phyloP scores from a whole-genome alignment of 768 basidiomycete genomes.

The Lactarius quietus region DNA sequence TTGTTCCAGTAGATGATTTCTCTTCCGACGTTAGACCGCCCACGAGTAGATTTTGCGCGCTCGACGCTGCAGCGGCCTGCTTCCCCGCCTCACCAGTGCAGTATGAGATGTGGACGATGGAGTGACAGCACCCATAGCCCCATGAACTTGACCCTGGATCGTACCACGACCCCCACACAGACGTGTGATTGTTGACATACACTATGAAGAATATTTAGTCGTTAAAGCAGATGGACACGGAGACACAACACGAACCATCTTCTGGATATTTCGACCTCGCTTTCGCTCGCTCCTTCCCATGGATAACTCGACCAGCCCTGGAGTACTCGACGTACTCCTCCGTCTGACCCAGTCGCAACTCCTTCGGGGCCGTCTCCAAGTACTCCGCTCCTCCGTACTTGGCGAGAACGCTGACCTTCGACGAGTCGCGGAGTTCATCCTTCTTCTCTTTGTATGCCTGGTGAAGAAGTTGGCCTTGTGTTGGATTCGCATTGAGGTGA shows the following conservation, averaged over 20 bases:
- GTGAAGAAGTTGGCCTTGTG: constrained; percentile 89
- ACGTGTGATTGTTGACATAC: constrained; percentile 87
- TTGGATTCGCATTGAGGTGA: constrained; percentile 94
- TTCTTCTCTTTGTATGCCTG: constrained; percentile 90
- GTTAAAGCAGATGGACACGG: constrained; percentile 4
- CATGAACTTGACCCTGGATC: constrained; percentile 63
- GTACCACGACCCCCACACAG: constrained; percentile 99
- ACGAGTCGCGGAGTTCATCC: constrained; percentile 83
- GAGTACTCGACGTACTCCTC: constrained; percentile 98
- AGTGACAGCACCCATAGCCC: constrained; percentile 97
- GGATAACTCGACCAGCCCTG: constrained; percentile 83
- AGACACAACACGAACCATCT: constrained; percentile 62
- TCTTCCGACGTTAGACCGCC: constrained; percentile 12
- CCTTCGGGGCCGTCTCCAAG: constrained; percentile 83
- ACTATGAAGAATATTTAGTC: constrained; percentile 44
- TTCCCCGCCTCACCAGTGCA: constrained; percentile 88
- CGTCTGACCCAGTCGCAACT: constrained; percentile 91
- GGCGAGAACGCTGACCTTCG: constrained; percentile 83
- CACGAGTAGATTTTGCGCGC: constrained; percentile 61
- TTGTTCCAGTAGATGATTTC: constrained; percentile 4
- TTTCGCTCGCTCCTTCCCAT: constrained; percentile 86
- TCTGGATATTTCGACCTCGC: constrained; percentile 92
- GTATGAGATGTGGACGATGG: constrained; percentile 79
- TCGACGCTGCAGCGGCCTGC: constrained; percentile 71
- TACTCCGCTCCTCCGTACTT: constrained; percentile 96